Percentiles rank a stretch among this genome's conserved stretches.
These are phyloP conservation scores for Margaritispora aquatica DNA, from an alignment of 495 filamentous ascomycete species.

Conservation along the genomic window DNA sequence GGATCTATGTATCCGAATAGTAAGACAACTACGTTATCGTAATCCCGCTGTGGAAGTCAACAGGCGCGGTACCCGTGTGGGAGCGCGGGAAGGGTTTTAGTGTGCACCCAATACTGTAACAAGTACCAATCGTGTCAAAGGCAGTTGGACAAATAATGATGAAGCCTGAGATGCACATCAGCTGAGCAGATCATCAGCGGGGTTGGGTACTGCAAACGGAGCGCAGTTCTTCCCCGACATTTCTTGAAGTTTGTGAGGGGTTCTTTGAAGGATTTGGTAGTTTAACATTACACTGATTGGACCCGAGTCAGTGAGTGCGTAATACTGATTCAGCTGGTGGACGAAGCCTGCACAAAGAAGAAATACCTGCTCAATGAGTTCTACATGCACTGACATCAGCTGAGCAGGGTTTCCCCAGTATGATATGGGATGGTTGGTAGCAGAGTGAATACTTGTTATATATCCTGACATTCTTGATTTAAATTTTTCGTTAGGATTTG, in stretches of 20 bases:
- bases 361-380: not conserved
- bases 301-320: not conserved
- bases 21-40: too few species aligned
- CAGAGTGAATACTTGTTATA: too few species aligned
- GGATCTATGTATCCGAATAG: too few species aligned
- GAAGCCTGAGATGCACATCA: not conserved
- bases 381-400: not conserved
- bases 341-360: not conserved
- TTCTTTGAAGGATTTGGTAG: too few species aligned
- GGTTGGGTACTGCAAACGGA: not conserved
- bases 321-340: not conserved
- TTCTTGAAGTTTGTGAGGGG: not conserved
- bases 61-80: not conserved
- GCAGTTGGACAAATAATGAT: too few species aligned
- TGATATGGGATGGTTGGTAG: too few species aligned
- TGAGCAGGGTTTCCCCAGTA: too few species aligned
- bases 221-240: not conserved
- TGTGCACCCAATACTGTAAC: too few species aligned
- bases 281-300: not conserved
- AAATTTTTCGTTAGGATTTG: not conserved
- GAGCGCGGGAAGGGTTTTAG: not conserved
- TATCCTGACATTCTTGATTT: not conserved
- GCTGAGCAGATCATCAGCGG: not conserved
- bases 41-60: not conserved
- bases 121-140: too few species aligned